Conservation (phyloP, 495 filamentous ascomycete genomes). For the Neurospora sp. region DNA sequence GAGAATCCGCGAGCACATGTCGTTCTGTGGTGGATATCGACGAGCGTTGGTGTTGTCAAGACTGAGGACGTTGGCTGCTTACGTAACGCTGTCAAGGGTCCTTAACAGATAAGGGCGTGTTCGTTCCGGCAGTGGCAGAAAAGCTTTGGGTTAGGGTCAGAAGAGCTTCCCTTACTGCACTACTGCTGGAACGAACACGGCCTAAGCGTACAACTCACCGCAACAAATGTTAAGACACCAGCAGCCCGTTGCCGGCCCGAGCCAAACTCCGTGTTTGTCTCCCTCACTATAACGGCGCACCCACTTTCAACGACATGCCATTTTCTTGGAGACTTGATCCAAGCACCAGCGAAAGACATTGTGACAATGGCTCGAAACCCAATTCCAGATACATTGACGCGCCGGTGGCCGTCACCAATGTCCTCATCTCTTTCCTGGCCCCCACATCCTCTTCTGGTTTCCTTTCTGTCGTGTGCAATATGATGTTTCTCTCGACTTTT, state of each 20-base stretch:
- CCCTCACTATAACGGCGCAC: neutral
- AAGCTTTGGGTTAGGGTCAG: too few species aligned
- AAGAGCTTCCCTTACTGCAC: too few species aligned
- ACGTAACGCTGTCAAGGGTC: neutral
- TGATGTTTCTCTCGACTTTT: neutral
- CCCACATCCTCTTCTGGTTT: neutral
- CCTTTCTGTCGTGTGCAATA: neutral
- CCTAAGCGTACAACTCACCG: neutral
- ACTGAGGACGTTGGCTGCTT: neutral
- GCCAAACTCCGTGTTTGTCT: neutral
- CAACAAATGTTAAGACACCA: neutral
- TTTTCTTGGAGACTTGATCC: neutral
- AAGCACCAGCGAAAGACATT: neutral
- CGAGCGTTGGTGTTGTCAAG: neutral
- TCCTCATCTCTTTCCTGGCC: neutral
- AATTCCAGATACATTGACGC: neutral
- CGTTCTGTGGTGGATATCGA: neutral
- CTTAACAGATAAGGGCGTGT: neutral
- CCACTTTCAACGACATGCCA: neutral
- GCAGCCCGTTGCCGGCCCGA: neutral
- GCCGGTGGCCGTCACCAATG: neutral
- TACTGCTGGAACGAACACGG: too few species aligned
- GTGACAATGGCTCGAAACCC: neutral
- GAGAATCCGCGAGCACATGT: neutral
- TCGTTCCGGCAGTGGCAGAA: too few species aligned